phyloP scores from a whole-genome alignment of 1,284 basidiomycete genomes.

The Cutaneotrichosporon sp. region DNA sequence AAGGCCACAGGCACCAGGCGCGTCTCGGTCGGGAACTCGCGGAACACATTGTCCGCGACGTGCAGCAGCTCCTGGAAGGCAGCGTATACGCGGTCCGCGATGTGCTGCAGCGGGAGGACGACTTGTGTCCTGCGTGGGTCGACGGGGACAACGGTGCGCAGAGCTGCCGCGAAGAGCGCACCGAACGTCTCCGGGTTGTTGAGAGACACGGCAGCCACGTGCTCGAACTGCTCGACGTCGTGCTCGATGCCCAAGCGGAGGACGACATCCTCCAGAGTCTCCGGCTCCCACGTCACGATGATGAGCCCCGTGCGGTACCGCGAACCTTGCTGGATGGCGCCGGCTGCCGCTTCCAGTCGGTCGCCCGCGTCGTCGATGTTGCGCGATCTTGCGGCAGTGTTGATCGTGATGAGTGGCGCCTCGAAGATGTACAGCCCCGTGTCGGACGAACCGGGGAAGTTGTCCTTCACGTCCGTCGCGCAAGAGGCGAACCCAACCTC shows the following conservation, averaged over 20 bases:
- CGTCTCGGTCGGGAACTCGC: slow-evolving; percentile 4
- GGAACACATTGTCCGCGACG: slow-evolving; percentile 17
- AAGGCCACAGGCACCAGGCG: background rate
- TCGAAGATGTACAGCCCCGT: slow-evolving; percentile 41
- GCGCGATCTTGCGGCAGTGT: slow-evolving; percentile 1
- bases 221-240: slow-evolving; percentile 28
- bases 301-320: slow-evolving; percentile 35
- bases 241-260: slow-evolving; percentile 32
- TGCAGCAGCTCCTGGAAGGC: slow-evolving; percentile 26
- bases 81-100: slow-evolving; percentile 22
- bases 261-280: slow-evolving; percentile 35
- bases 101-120: slow-evolving; percentile 24
- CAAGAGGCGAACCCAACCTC: slow-evolving; percentile 28
- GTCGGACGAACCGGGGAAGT: slow-evolving; percentile 20
- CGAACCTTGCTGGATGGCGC: slow-evolving; percentile 22
- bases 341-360: slow-evolving; percentile 29
- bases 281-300: slow-evolving; percentile 45
- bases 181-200: slow-evolving; percentile 36
- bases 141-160: slow-evolving; percentile 22
- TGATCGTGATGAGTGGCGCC: slow-evolving; percentile 27
- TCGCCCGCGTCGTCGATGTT: slow-evolving; percentile 40
- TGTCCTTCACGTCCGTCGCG: slow-evolving; percentile 15
- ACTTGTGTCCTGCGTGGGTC: slow-evolving; percentile 29
- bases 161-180: slow-evolving; percentile 22
- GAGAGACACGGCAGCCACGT: slow-evolving; percentile 32